Evolutionary conservation across 371 early-diverging fungal species (phyloP).

Genomic region (Mucor plumbeus): DNA sequence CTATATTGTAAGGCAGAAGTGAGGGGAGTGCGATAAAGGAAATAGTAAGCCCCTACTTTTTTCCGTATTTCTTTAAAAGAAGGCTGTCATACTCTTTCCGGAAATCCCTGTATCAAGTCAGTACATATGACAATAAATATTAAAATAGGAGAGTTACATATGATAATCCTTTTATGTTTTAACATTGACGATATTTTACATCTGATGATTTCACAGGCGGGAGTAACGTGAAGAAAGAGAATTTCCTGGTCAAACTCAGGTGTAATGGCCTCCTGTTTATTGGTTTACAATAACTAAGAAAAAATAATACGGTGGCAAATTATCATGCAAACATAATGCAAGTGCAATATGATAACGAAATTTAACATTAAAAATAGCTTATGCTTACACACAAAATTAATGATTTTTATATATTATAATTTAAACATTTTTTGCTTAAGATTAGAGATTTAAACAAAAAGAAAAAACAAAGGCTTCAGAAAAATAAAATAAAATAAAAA

Average conservation of each 20-base stretch:
- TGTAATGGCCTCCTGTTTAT: not conserved
- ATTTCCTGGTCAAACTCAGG: not conserved
- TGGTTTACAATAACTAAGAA: not conserved
- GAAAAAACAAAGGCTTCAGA: not conserved
- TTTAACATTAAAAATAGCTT: not conserved
- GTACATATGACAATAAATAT: not conserved
- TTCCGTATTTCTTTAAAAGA: too few species aligned
- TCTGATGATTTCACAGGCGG: conserved; percentile 5
- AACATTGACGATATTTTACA: not conserved
- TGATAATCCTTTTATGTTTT: too few species aligned
- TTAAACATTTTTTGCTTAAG: not conserved
- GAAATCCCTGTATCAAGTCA: not conserved
- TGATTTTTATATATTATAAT: not conserved
- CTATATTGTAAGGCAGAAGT: not conserved
- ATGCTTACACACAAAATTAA: not conserved
- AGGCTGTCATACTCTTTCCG: not conserved
- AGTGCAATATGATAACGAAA: not conserved
- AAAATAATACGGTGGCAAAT: not conserved
- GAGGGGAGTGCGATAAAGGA: not conserved
- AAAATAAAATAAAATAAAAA: not conserved
- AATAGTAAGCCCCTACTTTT: not conserved
- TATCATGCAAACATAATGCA: not conserved
- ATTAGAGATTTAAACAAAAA: not conserved
- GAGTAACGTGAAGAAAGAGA: not conserved
- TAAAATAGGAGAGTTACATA: too few species aligned